Evolutionary conservation across 148 eudicot species (phyloP), one percentile per base, ranked within the genome.

Genomic region (Drosera capensis): DNA sequence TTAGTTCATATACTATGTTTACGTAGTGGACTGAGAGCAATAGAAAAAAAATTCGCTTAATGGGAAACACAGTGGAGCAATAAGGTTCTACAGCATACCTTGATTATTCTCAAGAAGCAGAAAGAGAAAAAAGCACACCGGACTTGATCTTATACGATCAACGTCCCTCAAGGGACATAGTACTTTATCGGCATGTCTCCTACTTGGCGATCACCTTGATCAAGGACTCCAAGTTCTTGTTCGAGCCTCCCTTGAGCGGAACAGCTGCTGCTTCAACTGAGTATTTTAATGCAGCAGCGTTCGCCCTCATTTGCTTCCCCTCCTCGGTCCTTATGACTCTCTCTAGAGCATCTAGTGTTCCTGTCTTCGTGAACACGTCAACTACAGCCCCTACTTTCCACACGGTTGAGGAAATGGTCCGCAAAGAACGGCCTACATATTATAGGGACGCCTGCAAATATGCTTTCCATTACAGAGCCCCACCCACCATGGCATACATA

Each of bases 391-490:
- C 49, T 35, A 70, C 58, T 20, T 19, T 26, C 78, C 75, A 77
- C 11, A 50, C 51, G 4, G 52, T 52, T 60, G 36, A 77, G 2
- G 13, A 21, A 39, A 2, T 77, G 78, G 21, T 72, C 83, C 28
- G 54, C 75, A 1, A 69, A 56, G 55, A 72, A 59, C 0, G 83
- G 83, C 56, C 75, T 47, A 12, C 76, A 60, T 2, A 77, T 70
- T 54, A 69, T 20, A 0, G 79, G 83, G 41, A 77, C 71, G 0
- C 73, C 65, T 0, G 55, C 53, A 1, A 43, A 63, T 3, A 77
- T 55, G 40, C 79, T 66, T 54, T 77, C 83, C 55, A 77, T 2
- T 13, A 76, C 55, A n/a, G 78, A 76, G 28, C 63, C 72, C 82
- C 82, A 76, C 14, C 82, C 82, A 2, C 67, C 57, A 14, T 77